Base-by-base conservation (phyloP, 78 protist species). In the Chrysochromulina parva region DNA sequence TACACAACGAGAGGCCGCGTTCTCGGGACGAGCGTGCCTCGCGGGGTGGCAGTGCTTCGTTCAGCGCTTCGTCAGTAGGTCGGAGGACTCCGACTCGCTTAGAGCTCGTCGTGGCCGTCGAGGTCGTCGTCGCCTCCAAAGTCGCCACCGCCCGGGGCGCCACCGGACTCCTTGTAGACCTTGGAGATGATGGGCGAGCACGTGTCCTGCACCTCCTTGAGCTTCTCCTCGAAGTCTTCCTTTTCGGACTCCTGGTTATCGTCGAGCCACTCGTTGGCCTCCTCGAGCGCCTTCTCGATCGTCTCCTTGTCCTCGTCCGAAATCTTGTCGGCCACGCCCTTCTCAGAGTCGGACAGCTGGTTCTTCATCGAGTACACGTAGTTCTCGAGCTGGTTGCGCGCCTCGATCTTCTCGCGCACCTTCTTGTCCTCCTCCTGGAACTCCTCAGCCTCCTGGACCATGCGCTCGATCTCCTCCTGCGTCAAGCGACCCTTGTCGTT, bases 121-220 rank as follows among this genome's bases (percentile, higher is more conserved):
- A 71, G 96, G 48, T 93, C 97, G 76, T 92, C 95, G 47, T 73
- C 94, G 3, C 47, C 95, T 14, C 62, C 76, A 7, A 10, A 95
- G 20, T 57, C 93, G 57, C 95, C 98, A 47, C 89, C 97, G 13
- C 88, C 95, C 7, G 93, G 90, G 26, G 76, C 94, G 53, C 94
- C 96, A 38, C 94, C 95, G 2, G 47, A 55, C 80, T 58, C 90
- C 80, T 90, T 87, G 93, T 98, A 98, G 73, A 98, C 88, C 94
- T 96, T 96, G 71, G 96, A 47, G 93, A 99, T 93, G 95, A 99
- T 98, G 81, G 99, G 99, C 87, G 97, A 93, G 94, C 87, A 94
- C 9, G 94, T 80, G 60, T 76, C 74, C 94, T 98, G 98, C 28
- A 99, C 92, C 85, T 85, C 96, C 96, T 97, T 94, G 91, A 93